phyloP scores from a whole-genome alignment of 2,329 filamentous ascomycete species.

The Tolypocladium tropicale region DNA sequence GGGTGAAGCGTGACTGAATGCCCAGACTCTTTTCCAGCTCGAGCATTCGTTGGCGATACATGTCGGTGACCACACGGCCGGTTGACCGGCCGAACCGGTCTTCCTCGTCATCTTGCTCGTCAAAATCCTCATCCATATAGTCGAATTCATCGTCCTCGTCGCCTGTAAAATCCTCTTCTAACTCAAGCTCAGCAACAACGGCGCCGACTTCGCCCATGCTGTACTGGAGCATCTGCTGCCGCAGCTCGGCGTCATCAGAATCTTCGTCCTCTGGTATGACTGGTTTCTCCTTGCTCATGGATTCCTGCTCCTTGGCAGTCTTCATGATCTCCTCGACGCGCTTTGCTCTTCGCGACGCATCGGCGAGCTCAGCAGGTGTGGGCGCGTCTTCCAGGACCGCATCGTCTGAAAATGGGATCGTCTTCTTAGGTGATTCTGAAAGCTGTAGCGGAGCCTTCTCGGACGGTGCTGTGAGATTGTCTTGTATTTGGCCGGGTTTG shows the following conservation, averaged over 20 bases:
- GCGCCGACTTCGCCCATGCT: conserved; percentile 79
- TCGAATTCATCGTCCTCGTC: conserved; percentile 45
- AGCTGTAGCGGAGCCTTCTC: background rate
- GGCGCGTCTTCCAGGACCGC: conserved; percentile 34
- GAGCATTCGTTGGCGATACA: conserved; percentile 74
- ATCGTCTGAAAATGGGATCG: conserved; percentile 53
- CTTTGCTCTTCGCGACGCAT: conserved; percentile 30
- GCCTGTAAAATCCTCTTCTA: conserved; percentile 60
- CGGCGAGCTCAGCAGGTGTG: conserved; percentile 11
- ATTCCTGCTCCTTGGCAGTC: conserved; percentile 44
- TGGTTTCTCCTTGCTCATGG: conserved; percentile 28
- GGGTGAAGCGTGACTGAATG: conserved; percentile 41
- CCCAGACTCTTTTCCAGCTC: conserved; percentile 69
- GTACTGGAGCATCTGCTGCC: conserved; percentile 86
- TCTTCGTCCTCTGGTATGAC: conserved; percentile 66
- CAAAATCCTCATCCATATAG: conserved; percentile 39
- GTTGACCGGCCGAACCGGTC: conserved; percentile 69
- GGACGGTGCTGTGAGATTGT: background rate
- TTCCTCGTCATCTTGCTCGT: conserved; percentile 46
- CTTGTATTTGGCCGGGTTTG: background rate
- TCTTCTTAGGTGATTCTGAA: conserved; percentile 33
- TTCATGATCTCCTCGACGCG: conserved; percentile 47
- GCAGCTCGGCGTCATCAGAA: conserved; percentile 66
- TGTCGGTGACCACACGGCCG: conserved; percentile 54
- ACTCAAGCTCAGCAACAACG: conserved; percentile 82